phyloP scores from a whole-genome alignment of 805 yeast genomes.

The Wickerhamomyces sydowiorum region DNA sequence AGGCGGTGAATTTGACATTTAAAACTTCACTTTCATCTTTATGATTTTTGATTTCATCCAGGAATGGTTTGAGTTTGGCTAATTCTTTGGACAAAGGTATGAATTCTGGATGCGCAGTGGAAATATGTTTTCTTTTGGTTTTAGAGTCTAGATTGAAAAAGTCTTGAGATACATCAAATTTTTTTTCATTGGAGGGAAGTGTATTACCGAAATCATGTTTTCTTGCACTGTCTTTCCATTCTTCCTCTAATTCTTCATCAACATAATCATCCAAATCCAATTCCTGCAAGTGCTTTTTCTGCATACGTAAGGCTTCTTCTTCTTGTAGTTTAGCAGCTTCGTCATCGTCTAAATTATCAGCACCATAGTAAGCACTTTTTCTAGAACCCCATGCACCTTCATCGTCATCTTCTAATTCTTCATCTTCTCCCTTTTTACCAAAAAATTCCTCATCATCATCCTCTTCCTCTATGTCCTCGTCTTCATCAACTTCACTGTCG shows the following conservation, averaged over 20 bases:
- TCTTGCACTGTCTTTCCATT: conserved; percentile 63
- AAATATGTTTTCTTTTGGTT: conserved; percentile 48
- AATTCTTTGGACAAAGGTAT: conserved; percentile 68
- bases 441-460: conserved; percentile 24
- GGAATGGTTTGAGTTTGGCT: conserved; percentile 33
- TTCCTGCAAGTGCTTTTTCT: conserved; percentile 72
- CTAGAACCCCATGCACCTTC: conserved; percentile 43
- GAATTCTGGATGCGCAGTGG: conserved; percentile 75
- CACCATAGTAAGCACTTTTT: conserved; percentile 45
- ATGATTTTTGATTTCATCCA: conserved; percentile 31
- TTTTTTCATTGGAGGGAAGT: conserved; percentile 19
- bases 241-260: conserved; percentile 74
- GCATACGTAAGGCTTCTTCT: conserved; percentile 82
- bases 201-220: conserved; percentile 36
- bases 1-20: conserved; percentile 57
- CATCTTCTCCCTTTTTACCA: conserved; percentile 21
- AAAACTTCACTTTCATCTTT: conserved; percentile 29
- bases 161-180: conserved; percentile 36
- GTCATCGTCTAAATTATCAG: conserved; percentile 49
- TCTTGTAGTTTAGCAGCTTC: conserved; percentile 75
- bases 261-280: conserved; percentile 68
- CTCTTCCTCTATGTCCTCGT: conserved; percentile 33
- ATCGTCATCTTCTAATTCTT: conserved; percentile 28
- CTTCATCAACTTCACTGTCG: too few relatives aligned
- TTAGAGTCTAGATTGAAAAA: conserved; percentile 42